A percentile compares a stretch with the other conserved stretches of the same genome.
These are phyloP conservation scores for Elasticomyces elasticus DNA, from an alignment of 495 filamentous ascomycete species.

Conservation along the genomic window DNA sequence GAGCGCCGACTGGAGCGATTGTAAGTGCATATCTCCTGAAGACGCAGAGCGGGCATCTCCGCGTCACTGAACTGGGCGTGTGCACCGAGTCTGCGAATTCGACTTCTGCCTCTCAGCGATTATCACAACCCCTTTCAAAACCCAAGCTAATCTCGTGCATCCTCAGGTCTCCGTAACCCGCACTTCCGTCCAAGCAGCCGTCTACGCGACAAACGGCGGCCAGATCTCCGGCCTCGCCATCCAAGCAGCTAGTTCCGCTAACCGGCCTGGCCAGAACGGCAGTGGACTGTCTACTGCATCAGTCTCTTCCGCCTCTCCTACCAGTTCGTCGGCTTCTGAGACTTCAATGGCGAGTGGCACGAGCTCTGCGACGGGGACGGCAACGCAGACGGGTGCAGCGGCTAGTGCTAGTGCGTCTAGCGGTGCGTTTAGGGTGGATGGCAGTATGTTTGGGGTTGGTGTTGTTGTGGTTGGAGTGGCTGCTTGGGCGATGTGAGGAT, in stretches of 20 bases:
- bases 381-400: conserved; percentile 1
- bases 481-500: conserved; percentile 1
- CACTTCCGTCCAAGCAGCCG: conserved; percentile 41
- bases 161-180: conserved; percentile 36
- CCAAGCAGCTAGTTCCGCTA: conserved; percentile 46
- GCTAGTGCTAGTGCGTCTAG: background rate
- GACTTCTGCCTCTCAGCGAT: too few species aligned
- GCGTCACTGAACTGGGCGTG: too few species aligned
- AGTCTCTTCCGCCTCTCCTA: background rate
- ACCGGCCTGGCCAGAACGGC: conserved; percentile 15
- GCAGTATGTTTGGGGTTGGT: too few species aligned
- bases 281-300: conserved; percentile 3
- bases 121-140: too few species aligned
- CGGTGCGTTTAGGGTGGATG: background rate
- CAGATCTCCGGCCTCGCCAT: conserved; percentile 46
- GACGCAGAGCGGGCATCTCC: too few species aligned
- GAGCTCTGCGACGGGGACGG: background rate
- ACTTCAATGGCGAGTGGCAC: background rate
- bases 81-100: too few species aligned
- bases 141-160: too few species aligned
- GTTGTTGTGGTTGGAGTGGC: conserved; percentile 1
- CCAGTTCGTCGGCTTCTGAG: background rate
- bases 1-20: conserved; percentile 47
- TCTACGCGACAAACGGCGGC: conserved; percentile 46
- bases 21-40: too few species aligned